Conservation (phyloP, 345 rosid genomes). For the Sonneratia caseolaris region DNA sequence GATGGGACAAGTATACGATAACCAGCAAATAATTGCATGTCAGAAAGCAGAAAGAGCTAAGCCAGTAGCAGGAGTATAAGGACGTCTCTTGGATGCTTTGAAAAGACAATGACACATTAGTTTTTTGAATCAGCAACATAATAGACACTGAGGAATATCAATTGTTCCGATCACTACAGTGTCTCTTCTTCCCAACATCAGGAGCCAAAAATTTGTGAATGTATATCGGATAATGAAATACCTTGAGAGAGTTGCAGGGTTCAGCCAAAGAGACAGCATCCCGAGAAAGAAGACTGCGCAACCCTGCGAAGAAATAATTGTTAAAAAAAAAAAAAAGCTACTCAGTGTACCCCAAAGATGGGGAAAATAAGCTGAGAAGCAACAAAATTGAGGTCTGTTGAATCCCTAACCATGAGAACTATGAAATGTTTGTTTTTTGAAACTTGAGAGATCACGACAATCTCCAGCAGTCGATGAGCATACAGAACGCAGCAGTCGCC, state of each 20-base stretch:
- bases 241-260: not conserved
- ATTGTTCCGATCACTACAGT: not conserved
- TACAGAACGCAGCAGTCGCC: constrained; percentile 5
- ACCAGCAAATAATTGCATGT: not conserved
- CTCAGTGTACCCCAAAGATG: not conserved
- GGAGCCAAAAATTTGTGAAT: not conserved
- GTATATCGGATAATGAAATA: not conserved
- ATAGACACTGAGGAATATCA: not conserved
- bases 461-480: not conserved
- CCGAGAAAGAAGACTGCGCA: not conserved
- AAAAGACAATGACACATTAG: no score
- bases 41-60: not conserved
- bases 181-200: not conserved
- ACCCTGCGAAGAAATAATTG: no score
- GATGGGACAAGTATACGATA: not conserved
- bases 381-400: not conserved
- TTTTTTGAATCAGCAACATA: no score
- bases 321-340: not conserved
- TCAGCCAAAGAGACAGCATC: not conserved
- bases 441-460: not conserved
- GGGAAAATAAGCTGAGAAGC: not conserved
- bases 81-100: no score
- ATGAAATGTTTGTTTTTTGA: not conserved
- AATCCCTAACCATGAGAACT: constrained; percentile 7
- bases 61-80: not conserved